These are phyloP conservation scores for carrot (Daucus carota) DNA, from an alignment of 129 eudicot species.

Conservation along the genomic window DH1_v3.0 NC_030389.2:42089501-42090000, in stretches of 20 bases:
- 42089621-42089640: neutral
- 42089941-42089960: constrained; percentile 4
- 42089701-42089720: neutral
- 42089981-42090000: neutral
- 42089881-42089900: too few relatives aligned
- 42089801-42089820: constrained; percentile 1
- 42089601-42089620: constrained; percentile 1
- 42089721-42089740: neutral
- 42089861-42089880: too few relatives aligned
- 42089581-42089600: constrained; percentile 2
- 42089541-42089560: neutral
- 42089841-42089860: neutral
- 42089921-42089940: neutral
- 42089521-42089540: neutral
- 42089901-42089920: neutral
- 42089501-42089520: neutral
- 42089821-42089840: constrained; percentile 9
- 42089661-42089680: neutral
- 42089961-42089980: neutral
- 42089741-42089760: neutral
- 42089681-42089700: constrained; percentile 1
- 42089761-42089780: constrained; percentile 2
- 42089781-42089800: neutral
- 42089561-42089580: constrained; percentile 9
- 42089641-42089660: neutral